These are phyloP conservation scores for Camelina hispida DNA, from an alignment of 345 rosid genomes.

Conservation along the genomic window DNA sequence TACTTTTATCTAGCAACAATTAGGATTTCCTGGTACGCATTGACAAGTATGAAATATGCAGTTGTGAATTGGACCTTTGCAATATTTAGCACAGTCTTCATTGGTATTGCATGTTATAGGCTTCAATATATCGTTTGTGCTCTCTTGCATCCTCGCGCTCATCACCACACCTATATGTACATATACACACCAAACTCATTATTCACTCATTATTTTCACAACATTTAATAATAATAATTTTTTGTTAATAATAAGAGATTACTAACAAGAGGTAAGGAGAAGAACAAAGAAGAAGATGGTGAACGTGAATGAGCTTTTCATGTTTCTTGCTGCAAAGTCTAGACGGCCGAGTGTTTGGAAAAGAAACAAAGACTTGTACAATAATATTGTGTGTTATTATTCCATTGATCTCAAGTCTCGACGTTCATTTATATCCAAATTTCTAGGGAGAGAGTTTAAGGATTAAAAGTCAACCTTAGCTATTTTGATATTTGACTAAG, in stretches of 20 bases:
- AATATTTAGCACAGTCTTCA: constrained; percentile 33
- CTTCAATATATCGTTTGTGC: not conserved
- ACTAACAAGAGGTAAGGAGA: constrained; percentile 28
- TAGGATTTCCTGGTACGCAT: constrained; percentile 33
- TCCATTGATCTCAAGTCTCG: not conserved
- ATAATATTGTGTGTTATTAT: not conserved
- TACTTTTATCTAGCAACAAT: constrained; percentile 28
- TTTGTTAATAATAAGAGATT: not conserved
- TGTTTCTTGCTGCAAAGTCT: not conserved
- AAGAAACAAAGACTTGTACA: not conserved
- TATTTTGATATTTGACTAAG: too few species aligned
- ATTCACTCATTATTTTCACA: not conserved
- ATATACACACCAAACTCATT: constrained; percentile 9
- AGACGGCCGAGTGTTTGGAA: not conserved
- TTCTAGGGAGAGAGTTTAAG: too few species aligned
- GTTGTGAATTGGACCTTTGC: constrained; percentile 37
- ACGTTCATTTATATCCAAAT: not conserved
- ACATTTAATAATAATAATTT: too few species aligned
- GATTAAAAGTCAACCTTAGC: too few species aligned
- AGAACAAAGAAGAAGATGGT: constrained; percentile 29
- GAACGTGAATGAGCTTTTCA: constrained; percentile 31
- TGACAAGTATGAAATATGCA: constrained; percentile 23
- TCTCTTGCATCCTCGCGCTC: constrained; percentile 32
- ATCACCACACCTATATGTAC: constrained; percentile 27
- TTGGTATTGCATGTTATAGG: constrained; percentile 39